Conservation (phyloP, 2,329 filamentous ascomycete species). For the Coleophoma eucalyptorum region DNA sequence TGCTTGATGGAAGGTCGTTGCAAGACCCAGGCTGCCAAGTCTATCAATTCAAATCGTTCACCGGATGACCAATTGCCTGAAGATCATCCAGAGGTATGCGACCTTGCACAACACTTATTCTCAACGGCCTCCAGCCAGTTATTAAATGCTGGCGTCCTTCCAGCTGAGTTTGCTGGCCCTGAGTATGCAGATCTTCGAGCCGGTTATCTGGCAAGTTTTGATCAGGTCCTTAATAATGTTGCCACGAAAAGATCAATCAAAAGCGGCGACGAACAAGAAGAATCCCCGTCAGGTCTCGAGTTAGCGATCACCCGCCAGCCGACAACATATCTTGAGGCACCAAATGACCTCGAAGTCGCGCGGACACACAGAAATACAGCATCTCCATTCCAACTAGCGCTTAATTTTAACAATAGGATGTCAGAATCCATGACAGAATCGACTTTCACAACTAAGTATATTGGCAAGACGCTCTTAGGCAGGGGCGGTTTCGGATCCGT, state of each 20-base stretch:
- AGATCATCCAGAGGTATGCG: constrained; percentile 19
- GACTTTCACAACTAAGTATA: too few species aligned
- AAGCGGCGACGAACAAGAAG: background rate
- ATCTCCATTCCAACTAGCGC: too few species aligned
- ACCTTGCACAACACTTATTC: constrained; percentile 18
- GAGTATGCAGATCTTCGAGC: constrained; percentile 12
- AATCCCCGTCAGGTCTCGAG: background rate
- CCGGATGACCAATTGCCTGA: constrained; percentile 16
- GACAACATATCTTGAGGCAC: background rate
- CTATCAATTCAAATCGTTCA: constrained; percentile 17
- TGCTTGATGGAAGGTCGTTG: constrained; percentile 26
- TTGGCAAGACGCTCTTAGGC: constrained; percentile 28
- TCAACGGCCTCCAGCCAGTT: constrained; percentile 16
- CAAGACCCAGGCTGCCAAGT: constrained; percentile 18
- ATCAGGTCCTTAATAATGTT: constrained; percentile 18
- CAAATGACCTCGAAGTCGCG: background rate
- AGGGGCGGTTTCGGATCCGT: constrained; percentile 64
- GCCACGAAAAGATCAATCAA: constrained; percentile 4
- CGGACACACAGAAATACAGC: too few species aligned
- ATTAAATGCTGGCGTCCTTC: constrained; percentile 19
- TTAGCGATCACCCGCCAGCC: background rate
- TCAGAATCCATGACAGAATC: too few species aligned
- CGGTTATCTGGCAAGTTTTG: constrained; percentile 19
- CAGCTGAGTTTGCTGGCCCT: constrained; percentile 14
- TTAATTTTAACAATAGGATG: too few species aligned